Evolutionary conservation across 768 basidiomycete species (phyloP).

Genomic region (Collybia nuda): DNA sequence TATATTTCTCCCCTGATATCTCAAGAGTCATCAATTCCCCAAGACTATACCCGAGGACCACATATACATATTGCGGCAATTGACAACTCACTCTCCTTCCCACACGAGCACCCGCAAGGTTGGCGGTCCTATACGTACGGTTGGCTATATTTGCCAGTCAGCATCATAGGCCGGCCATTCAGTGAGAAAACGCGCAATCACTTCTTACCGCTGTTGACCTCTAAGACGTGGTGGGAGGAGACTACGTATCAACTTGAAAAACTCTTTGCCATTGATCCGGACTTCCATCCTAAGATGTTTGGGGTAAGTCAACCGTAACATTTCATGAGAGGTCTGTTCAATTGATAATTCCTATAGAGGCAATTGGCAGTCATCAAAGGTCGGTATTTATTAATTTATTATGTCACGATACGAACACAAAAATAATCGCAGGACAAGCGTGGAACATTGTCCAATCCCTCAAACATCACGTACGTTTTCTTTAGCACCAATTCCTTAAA

Average conservation of each 20-base stretch:
- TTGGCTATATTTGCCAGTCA: conserved; percentile 86
- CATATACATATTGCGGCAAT: conserved; percentile 93
- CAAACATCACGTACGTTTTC: conserved; percentile 63
- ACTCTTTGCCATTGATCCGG: conserved; percentile 78
- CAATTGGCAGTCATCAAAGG: conserved; percentile 93
- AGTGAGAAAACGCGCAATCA: conserved; percentile 79
- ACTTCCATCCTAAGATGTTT: conserved; percentile 92
- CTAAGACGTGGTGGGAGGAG: conserved; percentile 88
- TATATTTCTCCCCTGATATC: conserved; percentile 36
- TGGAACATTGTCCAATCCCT: conserved; percentile 88
- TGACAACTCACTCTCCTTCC: conserved; percentile 90
- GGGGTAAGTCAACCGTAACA: conserved; percentile 41
- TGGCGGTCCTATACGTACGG: conserved; percentile 84
- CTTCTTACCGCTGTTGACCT: conserved; percentile 80
- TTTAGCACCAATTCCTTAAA: neutral
- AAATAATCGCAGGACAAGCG: conserved; percentile 56
- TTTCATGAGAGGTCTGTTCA: conserved; percentile 1
- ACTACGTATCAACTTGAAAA: conserved; percentile 77
- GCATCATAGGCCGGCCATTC: conserved; percentile 83
- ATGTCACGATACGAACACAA: conserved; percentile 2
- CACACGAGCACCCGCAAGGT: conserved; percentile 84
- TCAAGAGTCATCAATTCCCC: conserved; percentile 32
- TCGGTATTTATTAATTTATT: conserved; percentile 7
- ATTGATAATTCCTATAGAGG: conserved; percentile 39
- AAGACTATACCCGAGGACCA: conserved; percentile 60